These are phyloP conservation scores for Tolypocladium tropicale DNA, from an alignment of 2,329 filamentous ascomycete species.

Conservation along the genomic window DNA sequence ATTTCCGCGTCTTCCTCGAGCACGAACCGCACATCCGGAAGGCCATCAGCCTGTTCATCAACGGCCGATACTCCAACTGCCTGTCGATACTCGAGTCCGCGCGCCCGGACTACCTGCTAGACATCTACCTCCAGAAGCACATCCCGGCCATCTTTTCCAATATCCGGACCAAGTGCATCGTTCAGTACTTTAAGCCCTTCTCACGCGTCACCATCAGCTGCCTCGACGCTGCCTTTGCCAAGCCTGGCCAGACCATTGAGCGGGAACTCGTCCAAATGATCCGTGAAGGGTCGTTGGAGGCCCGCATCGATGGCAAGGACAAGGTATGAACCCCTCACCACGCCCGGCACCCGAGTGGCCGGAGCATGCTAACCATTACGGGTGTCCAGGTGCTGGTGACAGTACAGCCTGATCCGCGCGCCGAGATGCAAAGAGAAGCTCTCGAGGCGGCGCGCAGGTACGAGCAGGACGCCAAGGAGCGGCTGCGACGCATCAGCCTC, in stretches of 20 bases:
- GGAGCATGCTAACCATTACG: neutral
- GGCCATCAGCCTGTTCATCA: constrained; percentile 81
- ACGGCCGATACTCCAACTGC: constrained; percentile 79
- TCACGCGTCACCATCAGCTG: constrained; percentile 74
- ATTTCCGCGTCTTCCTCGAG: constrained; percentile 82
- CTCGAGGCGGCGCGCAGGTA: constrained; percentile 61
- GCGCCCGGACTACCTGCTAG: constrained; percentile 77
- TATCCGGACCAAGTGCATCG: constrained; percentile 84
- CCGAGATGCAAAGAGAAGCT: constrained; percentile 58
- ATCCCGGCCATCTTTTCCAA: constrained; percentile 57
- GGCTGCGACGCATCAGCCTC: constrained; percentile 69
- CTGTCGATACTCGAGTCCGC: constrained; percentile 74
- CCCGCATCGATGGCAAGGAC: constrained; percentile 77
- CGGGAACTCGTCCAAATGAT: constrained; percentile 74
- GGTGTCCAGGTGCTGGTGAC: constrained; percentile 56
- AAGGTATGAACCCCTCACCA: constrained; percentile 32
- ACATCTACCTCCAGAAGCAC: constrained; percentile 73
- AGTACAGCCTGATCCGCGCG: constrained; percentile 54
- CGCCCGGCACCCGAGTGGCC: neutral
- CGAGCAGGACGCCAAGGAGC: constrained; percentile 63
- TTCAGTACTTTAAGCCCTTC: constrained; percentile 87
- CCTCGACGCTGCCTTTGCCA: constrained; percentile 67
- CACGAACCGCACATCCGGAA: constrained; percentile 90
- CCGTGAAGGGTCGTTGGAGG: constrained; percentile 56
- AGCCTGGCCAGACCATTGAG: constrained; percentile 52